Conservation (phyloP, 805 yeast genomes). For the Kluyveromyces wickerhamii region DNA sequence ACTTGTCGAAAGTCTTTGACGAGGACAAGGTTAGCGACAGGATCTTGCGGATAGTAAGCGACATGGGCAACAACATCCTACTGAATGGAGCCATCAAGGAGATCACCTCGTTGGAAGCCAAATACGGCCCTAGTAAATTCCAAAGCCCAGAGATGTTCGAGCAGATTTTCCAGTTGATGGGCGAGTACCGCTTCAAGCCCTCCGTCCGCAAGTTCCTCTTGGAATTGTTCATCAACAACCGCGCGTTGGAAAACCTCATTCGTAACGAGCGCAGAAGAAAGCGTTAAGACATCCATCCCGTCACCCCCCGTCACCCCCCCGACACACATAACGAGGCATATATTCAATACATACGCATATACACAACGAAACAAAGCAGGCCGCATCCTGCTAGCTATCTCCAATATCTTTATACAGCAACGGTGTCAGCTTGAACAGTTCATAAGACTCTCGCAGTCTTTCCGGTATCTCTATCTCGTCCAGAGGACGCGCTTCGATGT, state of each 20-base stretch:
- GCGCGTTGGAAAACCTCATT: constrained; percentile 44
- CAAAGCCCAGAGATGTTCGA: constrained; percentile 48
- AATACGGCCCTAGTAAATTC: constrained; percentile 42
- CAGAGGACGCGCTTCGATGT: constrained; percentile 4
- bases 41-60: constrained; percentile 37
- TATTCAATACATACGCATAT: no score
- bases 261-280: constrained; percentile 34
- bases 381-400: no score
- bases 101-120: constrained; percentile 45
- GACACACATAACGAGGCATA: no score
- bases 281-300: background rate
- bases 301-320: background rate
- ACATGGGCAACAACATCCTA: constrained; percentile 47
- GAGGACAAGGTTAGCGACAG: constrained; percentile 26
- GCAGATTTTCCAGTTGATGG: constrained; percentile 44
- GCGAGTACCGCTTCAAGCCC: constrained; percentile 50
- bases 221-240: constrained; percentile 51
- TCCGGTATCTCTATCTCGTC: constrained; percentile 18
- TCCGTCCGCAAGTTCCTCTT: constrained; percentile 57
- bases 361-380: no score
- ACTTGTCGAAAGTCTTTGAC: constrained; percentile 7
- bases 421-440: constrained; percentile 22
- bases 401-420: constrained; percentile 26
- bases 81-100: constrained; percentile 50
- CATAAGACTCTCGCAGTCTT: constrained; percentile 21